Evolutionary conservation across 805 yeast genomes (phyloP).

Genomic region (Metschnikowia henanensis): DNA sequence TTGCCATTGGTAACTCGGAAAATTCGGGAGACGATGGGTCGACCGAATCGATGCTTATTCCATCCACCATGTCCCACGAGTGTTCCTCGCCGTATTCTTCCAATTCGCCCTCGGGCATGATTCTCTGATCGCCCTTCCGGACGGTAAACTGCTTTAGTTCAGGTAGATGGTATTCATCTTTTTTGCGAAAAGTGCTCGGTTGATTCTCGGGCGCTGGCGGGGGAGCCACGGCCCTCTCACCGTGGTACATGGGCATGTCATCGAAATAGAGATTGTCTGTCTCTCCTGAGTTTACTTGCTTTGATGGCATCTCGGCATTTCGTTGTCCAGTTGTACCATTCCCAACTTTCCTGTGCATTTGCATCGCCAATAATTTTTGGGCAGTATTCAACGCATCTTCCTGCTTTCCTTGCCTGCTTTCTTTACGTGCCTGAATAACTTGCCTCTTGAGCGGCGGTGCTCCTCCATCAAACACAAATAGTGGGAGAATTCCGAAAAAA

Average conservation of each 20-base stretch:
- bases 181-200: conserved; percentile 41
- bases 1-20: conserved; percentile 69
- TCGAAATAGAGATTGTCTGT: conserved; percentile 21
- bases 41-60: conserved; percentile 65
- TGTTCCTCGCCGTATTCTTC: conserved; percentile 48
- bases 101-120: conserved; percentile 73
- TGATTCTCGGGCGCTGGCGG: neutral
- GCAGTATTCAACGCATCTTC: conserved; percentile 77
- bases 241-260: conserved; percentile 26
- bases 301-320: neutral
- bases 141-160: conserved; percentile 55
- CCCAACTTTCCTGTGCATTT: conserved; percentile 52
- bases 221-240: conserved; percentile 1
- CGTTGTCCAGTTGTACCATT: neutral
- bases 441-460: conserved; percentile 81
- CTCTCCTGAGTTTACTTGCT: neutral
- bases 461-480: conserved; percentile 95
- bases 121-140: conserved; percentile 62
- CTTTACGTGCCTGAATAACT: conserved; percentile 73
- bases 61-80: conserved; percentile 55
- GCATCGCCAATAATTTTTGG: conserved; percentile 73
- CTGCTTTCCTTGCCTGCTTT: conserved; percentile 69
- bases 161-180: conserved; percentile 89
- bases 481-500: conserved; percentile 83
- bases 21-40: conserved; percentile 87